A percentile compares a stretch with the other conserved stretches of the same genome.
Conservation (phyloP, 441 rosid genomes). For the Arabidopsis hybrid region DNA sequence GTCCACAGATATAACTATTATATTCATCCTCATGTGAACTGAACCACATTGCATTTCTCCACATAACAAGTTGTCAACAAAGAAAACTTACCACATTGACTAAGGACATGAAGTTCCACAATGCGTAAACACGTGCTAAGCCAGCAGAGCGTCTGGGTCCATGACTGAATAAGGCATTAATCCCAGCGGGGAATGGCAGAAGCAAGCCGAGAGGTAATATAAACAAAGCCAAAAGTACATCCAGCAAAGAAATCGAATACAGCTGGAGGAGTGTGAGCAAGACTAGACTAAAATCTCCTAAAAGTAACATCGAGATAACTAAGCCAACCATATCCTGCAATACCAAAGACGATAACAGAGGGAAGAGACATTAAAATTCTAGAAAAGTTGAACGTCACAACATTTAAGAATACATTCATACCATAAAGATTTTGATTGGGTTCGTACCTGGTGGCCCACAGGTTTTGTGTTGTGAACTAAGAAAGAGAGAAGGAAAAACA, state of each 20-base stretch:
- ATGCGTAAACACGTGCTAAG: slow-evolving; percentile 94
- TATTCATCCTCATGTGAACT: slow-evolving; percentile 13
- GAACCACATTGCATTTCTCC: slow-evolving; percentile 6
- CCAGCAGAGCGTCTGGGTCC: slow-evolving; percentile 99
- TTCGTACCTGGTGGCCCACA: slow-evolving; percentile 96
- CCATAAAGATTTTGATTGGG: slow-evolving; percentile 16
- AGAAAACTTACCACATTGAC: slow-evolving; percentile 85
- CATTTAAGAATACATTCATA: slow-evolving; percentile 18
- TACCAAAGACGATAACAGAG: slow-evolving; percentile 28
- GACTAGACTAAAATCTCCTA: slow-evolving; percentile 99
- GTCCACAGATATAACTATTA: slow-evolving; percentile 16
- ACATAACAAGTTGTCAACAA: slow-evolving; percentile 16
- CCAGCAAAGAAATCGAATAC: slow-evolving; percentile 91
- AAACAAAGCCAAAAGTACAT: slow-evolving; percentile 83
- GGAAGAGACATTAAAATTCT: slow-evolving; percentile 29
- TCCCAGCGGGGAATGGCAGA: slow-evolving; percentile 99
- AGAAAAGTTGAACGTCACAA: not conserved
- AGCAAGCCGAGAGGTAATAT: slow-evolving; percentile 95
- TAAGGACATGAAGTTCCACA: slow-evolving; percentile 94
- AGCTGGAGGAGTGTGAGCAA: slow-evolving; percentile 96
- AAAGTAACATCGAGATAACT: slow-evolving; percentile 94
- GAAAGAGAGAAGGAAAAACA: slow-evolving; percentile 90
- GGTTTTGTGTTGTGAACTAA: slow-evolving; percentile 97
- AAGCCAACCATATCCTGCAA: slow-evolving; percentile 99
- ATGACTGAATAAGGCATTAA: slow-evolving; percentile 98